Evolutionary conservation across 139 green algal species (phyloP).

Genomic region (Haematococcus sp.): DNA sequence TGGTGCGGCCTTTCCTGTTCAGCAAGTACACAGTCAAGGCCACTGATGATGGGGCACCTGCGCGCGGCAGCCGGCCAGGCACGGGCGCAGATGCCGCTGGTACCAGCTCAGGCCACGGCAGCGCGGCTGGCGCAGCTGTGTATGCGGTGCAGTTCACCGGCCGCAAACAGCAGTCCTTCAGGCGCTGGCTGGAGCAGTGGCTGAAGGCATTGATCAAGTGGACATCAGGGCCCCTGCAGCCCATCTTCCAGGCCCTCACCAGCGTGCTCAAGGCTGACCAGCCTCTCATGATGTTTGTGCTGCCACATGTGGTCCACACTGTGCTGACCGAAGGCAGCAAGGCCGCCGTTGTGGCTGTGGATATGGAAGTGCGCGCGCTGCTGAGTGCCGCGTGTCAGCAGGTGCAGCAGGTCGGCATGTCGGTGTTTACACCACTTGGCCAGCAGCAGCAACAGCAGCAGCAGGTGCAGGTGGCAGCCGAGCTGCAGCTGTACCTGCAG

Average conservation of each 20-base stretch:
- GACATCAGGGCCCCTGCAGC: conserved; percentile 23
- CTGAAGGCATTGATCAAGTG: conserved; percentile 54
- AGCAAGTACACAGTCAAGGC: conserved; percentile 31
- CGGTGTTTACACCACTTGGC: background rate
- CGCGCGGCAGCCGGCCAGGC: conserved; percentile 1
- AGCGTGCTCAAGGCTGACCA: conserved; percentile 71
- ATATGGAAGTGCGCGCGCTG: conserved; percentile 34
- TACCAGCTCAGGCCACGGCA: background rate
- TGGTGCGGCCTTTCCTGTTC: conserved; percentile 37
- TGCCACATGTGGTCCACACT: conserved; percentile 67
- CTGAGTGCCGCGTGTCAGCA: conserved; percentile 17
- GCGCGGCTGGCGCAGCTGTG: conserved; percentile 2
- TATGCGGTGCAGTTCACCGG: conserved; percentile 16
- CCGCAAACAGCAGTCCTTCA: conserved; percentile 46
- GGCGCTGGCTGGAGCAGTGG: conserved; percentile 77
- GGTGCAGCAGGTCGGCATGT: conserved; percentile 1
- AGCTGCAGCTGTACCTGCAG: conserved; percentile 68
- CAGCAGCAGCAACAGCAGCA: conserved; percentile 4
- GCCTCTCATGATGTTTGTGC: conserved; percentile 75
- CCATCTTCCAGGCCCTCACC: conserved; percentile 60
- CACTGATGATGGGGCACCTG: background rate
- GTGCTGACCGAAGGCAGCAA: conserved; percentile 44
- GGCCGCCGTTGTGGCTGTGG: conserved; percentile 17
- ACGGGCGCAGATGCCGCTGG: conserved; percentile 24
- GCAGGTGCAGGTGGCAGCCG: conserved; percentile 10